Base-by-base conservation (phyloP, 2,329 filamentous ascomycete genomes). In the Claviceps purpurea region DNA sequence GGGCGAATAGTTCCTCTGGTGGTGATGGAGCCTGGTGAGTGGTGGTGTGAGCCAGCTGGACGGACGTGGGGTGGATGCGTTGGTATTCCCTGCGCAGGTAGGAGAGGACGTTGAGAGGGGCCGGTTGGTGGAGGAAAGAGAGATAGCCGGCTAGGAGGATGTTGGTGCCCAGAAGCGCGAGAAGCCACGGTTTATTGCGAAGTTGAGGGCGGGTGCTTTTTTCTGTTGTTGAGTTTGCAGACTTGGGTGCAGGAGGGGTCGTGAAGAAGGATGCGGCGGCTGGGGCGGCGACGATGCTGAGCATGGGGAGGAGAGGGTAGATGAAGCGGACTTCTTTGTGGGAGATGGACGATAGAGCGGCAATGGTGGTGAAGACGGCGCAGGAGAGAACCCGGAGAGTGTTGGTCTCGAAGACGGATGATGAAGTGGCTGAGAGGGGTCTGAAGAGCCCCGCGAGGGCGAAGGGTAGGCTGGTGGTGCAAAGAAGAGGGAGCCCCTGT, bases 241-340 rank as follows among this genome's bases (percentile, higher is more conserved):
- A 7, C 7, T 5, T 22, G 13, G 42, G 42, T 14, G 62, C 51
- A 34, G 64, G 56, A 16, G 62, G 54, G 16, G 67, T 61, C 26
- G 69, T 72, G 65, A 91, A 89, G 70, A 87, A 89, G 8, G 72
- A 66, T 2, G 78, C 72, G 16, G 87, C 68, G 2, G 81, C 75
- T 0, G 81, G 78, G 0, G 89, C 88, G 1, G 87, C 81, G 41
- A 97, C 73, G 56, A 95, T 72, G 64, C 93, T 88, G 6, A 98
- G 76, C n/a, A 84, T 77, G 1, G 93, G 91, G 1, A 97, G 77
- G 18, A 98, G 77, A 1, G 93, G 91, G 62, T 95, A 95, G 58
- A 97, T 87, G 72, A 98, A 98, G 61, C 93, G 88, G 60, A 95
- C 87, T 74, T 98, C 93, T 67, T 98, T 98, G 71, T 98, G 93